Conservation (phyloP, 305 asterid genomes). For the Rubia peregrina region DNA sequence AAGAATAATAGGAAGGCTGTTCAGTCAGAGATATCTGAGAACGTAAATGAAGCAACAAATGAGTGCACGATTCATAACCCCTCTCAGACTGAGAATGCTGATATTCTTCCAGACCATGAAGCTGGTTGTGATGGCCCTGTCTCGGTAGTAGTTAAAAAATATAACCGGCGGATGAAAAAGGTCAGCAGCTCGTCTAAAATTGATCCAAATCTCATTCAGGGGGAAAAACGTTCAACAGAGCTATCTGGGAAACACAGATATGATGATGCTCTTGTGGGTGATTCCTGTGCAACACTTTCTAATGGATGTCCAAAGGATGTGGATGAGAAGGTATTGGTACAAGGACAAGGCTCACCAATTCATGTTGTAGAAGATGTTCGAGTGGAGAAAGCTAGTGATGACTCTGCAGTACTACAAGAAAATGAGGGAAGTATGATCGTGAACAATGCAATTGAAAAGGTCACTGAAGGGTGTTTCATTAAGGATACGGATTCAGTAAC, state of each 20-base stretch:
- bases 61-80: conserved; percentile 18
- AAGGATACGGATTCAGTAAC: conserved; percentile 8
- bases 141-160: conserved; percentile 15
- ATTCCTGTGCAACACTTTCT: conserved; percentile 16
- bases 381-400: conserved; percentile 22
- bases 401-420: conserved; percentile 20
- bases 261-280: conserved; percentile 17
- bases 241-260: conserved; percentile 7
- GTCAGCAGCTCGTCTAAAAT: conserved; percentile 17
- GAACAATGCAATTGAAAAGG: conserved; percentile 5
- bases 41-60: conserved; percentile 16
- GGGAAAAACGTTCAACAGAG: conserved; percentile 14
- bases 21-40: conserved; percentile 16
- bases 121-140: conserved; percentile 18
- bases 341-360: conserved; percentile 22
- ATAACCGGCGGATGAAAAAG: conserved; percentile 19
- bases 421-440: conserved; percentile 6
- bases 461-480: conserved; percentile 5
- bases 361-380: conserved; percentile 25
- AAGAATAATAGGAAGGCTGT: neutral
- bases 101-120: conserved; percentile 11
- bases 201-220: conserved; percentile 16
- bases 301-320: conserved; percentile 18
- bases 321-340: conserved; percentile 24
- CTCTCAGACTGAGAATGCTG: conserved; percentile 7